Base-by-base conservation (phyloP, 1,284 basidiomycete genomes). In the Salmacisia buchloeana region DNA sequence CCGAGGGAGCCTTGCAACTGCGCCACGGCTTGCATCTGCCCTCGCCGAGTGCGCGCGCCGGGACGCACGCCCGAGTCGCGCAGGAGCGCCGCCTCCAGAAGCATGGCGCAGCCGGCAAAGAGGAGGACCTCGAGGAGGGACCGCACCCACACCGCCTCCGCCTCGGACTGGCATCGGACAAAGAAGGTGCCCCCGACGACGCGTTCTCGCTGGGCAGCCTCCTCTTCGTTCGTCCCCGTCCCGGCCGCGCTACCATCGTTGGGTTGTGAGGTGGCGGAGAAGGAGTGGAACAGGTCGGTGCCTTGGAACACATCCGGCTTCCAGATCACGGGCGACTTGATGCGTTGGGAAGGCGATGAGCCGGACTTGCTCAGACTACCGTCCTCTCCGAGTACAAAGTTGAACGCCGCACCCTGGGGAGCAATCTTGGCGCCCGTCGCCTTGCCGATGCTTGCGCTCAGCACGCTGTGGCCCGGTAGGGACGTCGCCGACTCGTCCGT, bases 11-110 rank as follows among this genome's bases (percentile, higher is more conserved):
- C 7, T 18, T 21, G 18, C 41, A 43, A 43, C 12, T 21, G 41
- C 41, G 41, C 41, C 18, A n/a, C 18, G 18, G 6, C 41, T 7
- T n/a, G 18, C 41, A 6, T 7, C 41, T 18, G 41, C n/a, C 36
- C 12, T 6, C 41, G 7, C 18, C 41, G 18, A 7, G 41, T 43
- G 18, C 41, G 7, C 41, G 41, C 23, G 6, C 18, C 12, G 6
- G 10, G 18, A 9, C 18, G 41, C 7, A 58, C 21, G 6, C 56
- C 70, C 12, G 65, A 69, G 57, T 75, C 71, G 59, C 45, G 57
- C 23, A 75, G 61, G 49, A 75, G 69, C 59, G 68, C 69, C 15
- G 68, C 60, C 60, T 75, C 72, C 46, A 75, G 66, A n/a, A 74
- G 54, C 73, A 75, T 75, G 39, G 73, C 69, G 61, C 64, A 67